Evolutionary conservation across 495 filamentous ascomycete genomes (phyloP).

Genomic region (Mytilinidion resinicola): DNA sequence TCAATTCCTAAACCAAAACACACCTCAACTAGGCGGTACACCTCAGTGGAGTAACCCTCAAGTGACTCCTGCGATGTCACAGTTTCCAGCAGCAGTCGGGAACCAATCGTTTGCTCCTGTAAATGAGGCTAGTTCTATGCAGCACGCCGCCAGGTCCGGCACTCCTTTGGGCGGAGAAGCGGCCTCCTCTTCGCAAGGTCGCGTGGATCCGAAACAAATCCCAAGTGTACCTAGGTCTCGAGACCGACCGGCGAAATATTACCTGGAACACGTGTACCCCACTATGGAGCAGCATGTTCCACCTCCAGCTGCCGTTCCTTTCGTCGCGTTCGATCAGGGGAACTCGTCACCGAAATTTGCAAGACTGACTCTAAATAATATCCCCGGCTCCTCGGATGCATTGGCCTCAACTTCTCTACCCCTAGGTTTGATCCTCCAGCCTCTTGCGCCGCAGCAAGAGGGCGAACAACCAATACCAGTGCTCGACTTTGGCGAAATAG

Average conservation of each 20-base stretch:
- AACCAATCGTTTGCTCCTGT: slow-evolving; percentile 54
- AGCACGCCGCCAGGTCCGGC: slow-evolving; percentile 51
- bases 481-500: slow-evolving; percentile 87
- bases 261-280: slow-evolving; percentile 78
- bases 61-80: slow-evolving; percentile 51
- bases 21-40: slow-evolving; percentile 23
- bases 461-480: slow-evolving; percentile 87
- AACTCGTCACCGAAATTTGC: slow-evolving; percentile 95
- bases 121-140: slow-evolving; percentile 45
- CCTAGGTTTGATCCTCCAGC: slow-evolving; percentile 82
- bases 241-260: slow-evolving; percentile 75
- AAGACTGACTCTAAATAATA: slow-evolving; percentile 83
- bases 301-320: slow-evolving; percentile 83
- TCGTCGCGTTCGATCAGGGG: slow-evolving; percentile 88
- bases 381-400: slow-evolving; percentile 77
- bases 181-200: slow-evolving; percentile 54
- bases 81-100: slow-evolving; percentile 53
- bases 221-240: slow-evolving; percentile 84
- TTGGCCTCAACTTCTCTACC: slow-evolving; percentile 73
- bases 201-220: slow-evolving; percentile 86
- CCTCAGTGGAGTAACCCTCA: slow-evolving; percentile 42
- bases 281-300: slow-evolving; percentile 90
- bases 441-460: slow-evolving; percentile 72
- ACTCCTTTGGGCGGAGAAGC: slow-evolving; percentile 21
- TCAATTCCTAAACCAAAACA: slow-evolving; percentile 59